Percentiles rank a stretch among this genome's conserved stretches.
phyloP scores from a whole-genome alignment of 345 rosid genomes.

The Acer saccharum region DNA sequence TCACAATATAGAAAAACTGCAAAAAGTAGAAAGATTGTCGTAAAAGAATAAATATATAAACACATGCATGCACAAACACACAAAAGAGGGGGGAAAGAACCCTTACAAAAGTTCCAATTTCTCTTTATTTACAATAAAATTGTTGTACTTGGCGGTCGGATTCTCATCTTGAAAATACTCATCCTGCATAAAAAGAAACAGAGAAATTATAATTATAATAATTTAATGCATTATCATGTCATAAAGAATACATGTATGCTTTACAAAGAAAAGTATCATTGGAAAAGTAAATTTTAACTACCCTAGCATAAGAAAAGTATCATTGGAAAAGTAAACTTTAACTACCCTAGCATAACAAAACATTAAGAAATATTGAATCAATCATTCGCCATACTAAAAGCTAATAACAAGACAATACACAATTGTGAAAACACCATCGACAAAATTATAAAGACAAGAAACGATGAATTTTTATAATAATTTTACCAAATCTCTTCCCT shows the following conservation, averaged over 20 bases:
- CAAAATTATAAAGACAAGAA: background rate
- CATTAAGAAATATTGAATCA: background rate
- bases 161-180: constrained; percentile 29
- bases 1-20: constrained; percentile 1
- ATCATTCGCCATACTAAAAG: background rate
- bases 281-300: background rate
- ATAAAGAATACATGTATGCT: background rate
- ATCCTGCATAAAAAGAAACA: constrained; percentile 25
- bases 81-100: background rate
- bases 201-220: background rate
- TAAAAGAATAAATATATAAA: background rate
- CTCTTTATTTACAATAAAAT: constrained; percentile 16
- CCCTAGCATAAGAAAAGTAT: background rate
- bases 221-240: background rate
- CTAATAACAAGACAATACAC: background rate
- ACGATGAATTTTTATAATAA: background rate
- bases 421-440: background rate
- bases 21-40: background rate
- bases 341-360: background rate
- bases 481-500: background rate
- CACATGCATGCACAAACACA: background rate
- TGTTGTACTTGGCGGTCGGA: constrained; percentile 12
- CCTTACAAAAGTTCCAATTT: constrained; percentile 26
- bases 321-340: background rate
- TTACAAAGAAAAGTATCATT: background rate